Conservation (phyloP, 805 yeast genomes). For the Suhomyces tanzawaensis region DNA sequence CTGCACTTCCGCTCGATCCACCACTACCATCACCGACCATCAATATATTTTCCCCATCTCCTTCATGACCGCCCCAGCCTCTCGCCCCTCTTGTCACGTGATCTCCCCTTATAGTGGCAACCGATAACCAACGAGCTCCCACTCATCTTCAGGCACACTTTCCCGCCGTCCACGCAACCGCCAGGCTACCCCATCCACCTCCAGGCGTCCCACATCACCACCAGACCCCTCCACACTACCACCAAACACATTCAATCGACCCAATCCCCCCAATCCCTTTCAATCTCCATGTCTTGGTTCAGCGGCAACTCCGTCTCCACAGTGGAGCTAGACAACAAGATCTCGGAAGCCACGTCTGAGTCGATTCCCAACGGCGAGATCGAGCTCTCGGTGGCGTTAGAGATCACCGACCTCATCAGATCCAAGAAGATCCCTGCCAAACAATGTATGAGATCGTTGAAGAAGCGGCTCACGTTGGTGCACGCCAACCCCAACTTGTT, state of each 20-base stretch:
- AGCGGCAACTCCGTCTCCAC: slow-evolving; percentile 32
- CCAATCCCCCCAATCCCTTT: background rate
- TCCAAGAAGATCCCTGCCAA: slow-evolving; percentile 75
- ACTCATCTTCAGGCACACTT: no score
- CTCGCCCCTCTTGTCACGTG: no score
- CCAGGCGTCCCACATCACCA: no score
- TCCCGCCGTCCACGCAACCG: no score
- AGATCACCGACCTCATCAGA: slow-evolving; percentile 82
- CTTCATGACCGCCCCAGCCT: no score
- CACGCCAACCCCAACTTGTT: slow-evolving; percentile 75
- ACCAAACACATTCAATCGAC: background rate
- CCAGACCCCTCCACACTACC: background rate
- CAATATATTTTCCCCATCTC: no score
- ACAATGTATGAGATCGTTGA: slow-evolving; percentile 82
- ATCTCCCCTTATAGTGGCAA: no score
- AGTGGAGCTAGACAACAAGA: slow-evolving; percentile 55
- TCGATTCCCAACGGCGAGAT: slow-evolving; percentile 90
- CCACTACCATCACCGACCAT: no score
- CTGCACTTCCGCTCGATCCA: no score
- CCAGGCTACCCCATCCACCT: no score
- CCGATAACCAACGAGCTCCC: no score
- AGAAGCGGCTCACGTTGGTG: slow-evolving; percentile 62
- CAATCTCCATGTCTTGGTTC: slow-evolving; percentile 51
- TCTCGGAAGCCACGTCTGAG: slow-evolving; percentile 80
- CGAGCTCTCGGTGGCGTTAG: slow-evolving; percentile 69